A percentile compares a stretch with the other conserved stretches of the same genome.
Conservation (phyloP, 163 green algal genomes). For the Scenedesmus sp. region DNA sequence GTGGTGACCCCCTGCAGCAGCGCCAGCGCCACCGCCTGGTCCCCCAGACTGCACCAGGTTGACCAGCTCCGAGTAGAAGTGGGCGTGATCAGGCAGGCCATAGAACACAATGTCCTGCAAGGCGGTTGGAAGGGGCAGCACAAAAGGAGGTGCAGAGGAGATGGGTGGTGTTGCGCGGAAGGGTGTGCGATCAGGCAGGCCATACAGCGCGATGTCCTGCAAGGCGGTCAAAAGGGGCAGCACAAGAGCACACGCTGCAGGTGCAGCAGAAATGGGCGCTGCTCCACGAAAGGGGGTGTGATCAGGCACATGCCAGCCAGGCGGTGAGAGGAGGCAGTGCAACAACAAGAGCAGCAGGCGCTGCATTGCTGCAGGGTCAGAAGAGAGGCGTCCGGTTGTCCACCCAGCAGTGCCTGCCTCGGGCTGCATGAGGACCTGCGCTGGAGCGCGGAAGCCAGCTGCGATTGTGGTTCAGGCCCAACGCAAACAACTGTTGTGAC, state of each 20-base stretch:
- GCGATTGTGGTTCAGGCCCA: no score
- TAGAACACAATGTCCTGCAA: conserved; percentile 88
- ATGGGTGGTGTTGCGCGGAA: not conserved
- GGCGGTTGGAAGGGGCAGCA: not conserved
- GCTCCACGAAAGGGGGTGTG: not conserved
- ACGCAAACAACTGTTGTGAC: no score
- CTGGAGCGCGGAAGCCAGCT: no score
- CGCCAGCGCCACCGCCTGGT: conserved; percentile 11
- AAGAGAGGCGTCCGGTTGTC: no score
- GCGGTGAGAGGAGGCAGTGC: not conserved
- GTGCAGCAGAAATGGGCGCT: not conserved
- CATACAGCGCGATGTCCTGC: conserved; percentile 73
- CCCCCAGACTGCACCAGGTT: conserved; percentile 75
- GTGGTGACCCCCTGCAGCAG: conserved; percentile 39
- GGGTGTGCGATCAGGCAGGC: not conserved
- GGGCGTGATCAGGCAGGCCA: conserved; percentile 81
- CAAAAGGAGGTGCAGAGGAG: not conserved
- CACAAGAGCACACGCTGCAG: not conserved
- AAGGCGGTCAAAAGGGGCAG: not conserved
- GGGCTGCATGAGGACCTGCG: no score
- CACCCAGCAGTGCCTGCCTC: no score
- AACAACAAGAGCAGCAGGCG: not conserved
- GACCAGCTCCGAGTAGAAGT: conserved; percentile 90
- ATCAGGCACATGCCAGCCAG: conserved; percentile 56
- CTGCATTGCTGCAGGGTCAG: no score